These are phyloP conservation scores for Oryza meridionalis DNA, from an alignment of 176 grass and related monocot species.

Conservation along the genomic window DNA sequence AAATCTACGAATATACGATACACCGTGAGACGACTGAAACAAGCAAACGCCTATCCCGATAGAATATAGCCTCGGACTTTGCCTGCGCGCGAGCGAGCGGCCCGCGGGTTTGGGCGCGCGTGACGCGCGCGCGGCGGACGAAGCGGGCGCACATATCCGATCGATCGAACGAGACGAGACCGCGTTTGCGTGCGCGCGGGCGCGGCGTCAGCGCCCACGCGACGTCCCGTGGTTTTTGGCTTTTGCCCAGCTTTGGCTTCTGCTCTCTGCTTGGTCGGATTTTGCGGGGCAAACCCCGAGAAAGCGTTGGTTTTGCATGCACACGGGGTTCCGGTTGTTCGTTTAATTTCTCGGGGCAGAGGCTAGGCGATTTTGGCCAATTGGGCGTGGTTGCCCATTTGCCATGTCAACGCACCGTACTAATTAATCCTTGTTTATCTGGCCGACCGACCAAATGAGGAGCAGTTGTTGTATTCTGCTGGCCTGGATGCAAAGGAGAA, in stretches of 20 bases:
- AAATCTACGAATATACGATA: no score
- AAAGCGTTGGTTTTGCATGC: background rate
- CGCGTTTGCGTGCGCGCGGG: background rate
- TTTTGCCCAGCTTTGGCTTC: no score
- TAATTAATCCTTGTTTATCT: background rate
- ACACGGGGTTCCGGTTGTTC: background rate
- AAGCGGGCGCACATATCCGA: background rate
- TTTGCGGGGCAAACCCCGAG: background rate
- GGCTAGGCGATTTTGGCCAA: background rate
- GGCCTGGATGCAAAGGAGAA: background rate
- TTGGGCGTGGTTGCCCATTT: background rate
- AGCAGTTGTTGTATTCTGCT: background rate
- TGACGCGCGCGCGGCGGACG: no score
- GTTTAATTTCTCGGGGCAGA: slow-evolving; percentile 26
- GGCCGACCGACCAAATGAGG: background rate
- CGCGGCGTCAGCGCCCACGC: slow-evolving; percentile 39
- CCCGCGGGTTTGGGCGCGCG: no score
- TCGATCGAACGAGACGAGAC: background rate
- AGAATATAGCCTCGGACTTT: no score
- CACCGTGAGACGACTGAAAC: no score
- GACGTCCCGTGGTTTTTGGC: background rate
- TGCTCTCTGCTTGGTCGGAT: background rate
- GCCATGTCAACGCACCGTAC: background rate
- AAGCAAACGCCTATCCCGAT: no score
- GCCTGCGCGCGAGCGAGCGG: no score